These are phyloP conservation scores for Arachis stenosperma DNA, from an alignment of 306 rosid species.

Conservation along the genomic window DNA sequence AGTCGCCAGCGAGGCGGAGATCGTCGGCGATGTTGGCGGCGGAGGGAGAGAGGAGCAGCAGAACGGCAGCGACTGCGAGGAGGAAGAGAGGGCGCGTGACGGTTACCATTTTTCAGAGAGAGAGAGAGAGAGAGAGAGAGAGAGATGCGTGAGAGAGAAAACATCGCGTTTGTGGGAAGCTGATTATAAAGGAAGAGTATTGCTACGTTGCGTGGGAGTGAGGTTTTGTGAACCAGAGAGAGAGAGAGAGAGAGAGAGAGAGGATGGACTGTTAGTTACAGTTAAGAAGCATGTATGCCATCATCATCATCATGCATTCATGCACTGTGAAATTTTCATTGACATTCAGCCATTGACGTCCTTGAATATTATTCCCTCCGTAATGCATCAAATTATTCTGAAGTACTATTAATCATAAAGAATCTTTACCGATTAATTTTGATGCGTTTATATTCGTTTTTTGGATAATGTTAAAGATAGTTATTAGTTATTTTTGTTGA, in stretches of 20 bases:
- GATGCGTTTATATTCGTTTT: no score
- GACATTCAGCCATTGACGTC: no score
- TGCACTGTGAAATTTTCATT: no score
- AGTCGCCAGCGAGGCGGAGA: conserved; percentile 33
- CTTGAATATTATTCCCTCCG: neutral
- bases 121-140: neutral
- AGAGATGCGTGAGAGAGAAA: neutral
- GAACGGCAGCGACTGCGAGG: conserved; percentile 26
- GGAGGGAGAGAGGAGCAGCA: conserved; percentile 41
- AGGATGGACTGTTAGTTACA: conserved; percentile 15
- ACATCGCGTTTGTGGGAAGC: no score
- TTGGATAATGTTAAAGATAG: no score
- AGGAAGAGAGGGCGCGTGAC: conserved; percentile 26
- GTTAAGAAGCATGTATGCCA: no score
- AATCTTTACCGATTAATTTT: no score
- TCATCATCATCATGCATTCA: no score
- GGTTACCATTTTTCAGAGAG: conserved; percentile 43
- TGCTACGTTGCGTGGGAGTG: conserved; percentile 16
- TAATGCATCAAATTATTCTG: neutral
- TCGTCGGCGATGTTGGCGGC: conserved; percentile 29
- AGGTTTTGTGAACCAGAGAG: neutral
- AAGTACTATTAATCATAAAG: no score
- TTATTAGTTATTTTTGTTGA: no score
- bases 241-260: no score
- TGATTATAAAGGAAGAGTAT: no score